Base-by-base conservation (phyloP, 306 rosid genomes). In the Carpinus viminea region DNA sequence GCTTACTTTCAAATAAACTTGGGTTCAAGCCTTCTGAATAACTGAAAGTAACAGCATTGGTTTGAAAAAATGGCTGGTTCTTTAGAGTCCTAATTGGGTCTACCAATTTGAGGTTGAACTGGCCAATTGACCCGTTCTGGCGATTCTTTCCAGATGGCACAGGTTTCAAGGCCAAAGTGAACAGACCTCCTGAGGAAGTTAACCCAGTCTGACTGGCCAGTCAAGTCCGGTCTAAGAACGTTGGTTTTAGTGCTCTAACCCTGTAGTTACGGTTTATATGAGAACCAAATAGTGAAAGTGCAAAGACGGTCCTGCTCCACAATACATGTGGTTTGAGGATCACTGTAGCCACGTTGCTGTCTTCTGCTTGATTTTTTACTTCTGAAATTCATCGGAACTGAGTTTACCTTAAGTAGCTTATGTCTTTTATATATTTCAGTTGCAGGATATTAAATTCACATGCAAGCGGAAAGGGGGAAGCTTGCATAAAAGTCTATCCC, bases 391-490 rank as follows among this genome's bases (percentile, higher is more conserved):
- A 0, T 50, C 21, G 46, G 66, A 51, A 20, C 15, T 12, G 18
- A 38, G 13, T 16, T 51, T 12, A 21, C 48, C 8, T 43, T 21
- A 36, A 38, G 60, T 36, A 5, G 72, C 75, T 75, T 72, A 31
- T 59, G 21, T 54, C 21, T 54, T 34, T 12, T 74, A 18, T 59
- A 75, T 68, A 72, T 76, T 88, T 69, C 84, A 93, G 98, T 61
- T 77, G 74, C 96, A 91, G 81, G 96, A 89, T 82, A 86, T 86
- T 76, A 89, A 89, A 76, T 91, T 88, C 81, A 78, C 86, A 61
- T 79, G 90, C 89, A 89, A 80, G 85, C 88, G 98, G 84, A 93
- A 91, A 85, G 98, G 98, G 68, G 98, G 98, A 65, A 86, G 68
- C 85, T 72, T 85, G 83, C 73, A 77, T 73, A 91, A 79, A 64